Percentiles rank a stretch among this genome's conserved stretches.
These are phyloP conservation scores for Blastobotrys mokoenaii DNA, from an alignment of 805 yeast genomes.

Conservation along the genomic window DNA sequence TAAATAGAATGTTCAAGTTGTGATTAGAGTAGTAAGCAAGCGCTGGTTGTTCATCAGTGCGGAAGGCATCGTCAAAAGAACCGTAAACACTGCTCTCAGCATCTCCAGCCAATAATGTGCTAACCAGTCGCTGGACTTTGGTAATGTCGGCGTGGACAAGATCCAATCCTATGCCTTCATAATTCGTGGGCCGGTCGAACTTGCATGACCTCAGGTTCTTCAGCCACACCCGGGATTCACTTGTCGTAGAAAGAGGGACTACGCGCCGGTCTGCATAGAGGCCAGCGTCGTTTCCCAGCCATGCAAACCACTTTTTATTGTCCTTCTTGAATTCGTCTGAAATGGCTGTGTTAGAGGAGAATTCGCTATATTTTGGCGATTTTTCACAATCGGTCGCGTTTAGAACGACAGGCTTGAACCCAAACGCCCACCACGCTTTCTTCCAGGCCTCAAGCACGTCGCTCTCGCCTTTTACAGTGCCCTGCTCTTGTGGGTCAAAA, in stretches of 20 bases:
- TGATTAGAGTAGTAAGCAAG: constrained; percentile 19
- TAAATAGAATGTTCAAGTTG: constrained; percentile 12
- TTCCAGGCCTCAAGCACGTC: constrained; percentile 18
- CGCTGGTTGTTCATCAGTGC: constrained; percentile 3
- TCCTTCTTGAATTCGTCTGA: constrained; percentile 5
- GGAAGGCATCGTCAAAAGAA: constrained; percentile 6
- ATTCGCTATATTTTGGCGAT: constrained; percentile 13
- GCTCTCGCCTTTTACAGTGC: constrained; percentile 10
- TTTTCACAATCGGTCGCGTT: constrained; percentile 11
- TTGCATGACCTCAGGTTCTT: constrained; percentile 12
- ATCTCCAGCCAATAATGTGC: constrained; percentile 6
- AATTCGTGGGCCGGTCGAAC: constrained; percentile 12
- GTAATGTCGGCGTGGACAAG: constrained; percentile 12
- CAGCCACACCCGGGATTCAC: constrained; percentile 5
- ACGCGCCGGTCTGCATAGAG: constrained; percentile 19
- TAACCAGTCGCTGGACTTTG: constrained; percentile 7
- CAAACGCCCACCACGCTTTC: constrained; percentile 22
- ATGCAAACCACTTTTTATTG: constrained; percentile 19
- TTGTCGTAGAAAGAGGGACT: constrained; percentile 16
- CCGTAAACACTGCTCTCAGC: background rate
- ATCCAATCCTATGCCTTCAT: constrained; percentile 16
- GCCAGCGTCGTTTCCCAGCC: constrained; percentile 21
- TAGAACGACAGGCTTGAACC: constrained; percentile 23
- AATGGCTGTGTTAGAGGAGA: constrained; percentile 5
- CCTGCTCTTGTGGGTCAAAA: constrained; percentile 3